phyloP scores from a whole-genome alignment of 768 basidiomycete species.

The Serendipita indica region DNA sequence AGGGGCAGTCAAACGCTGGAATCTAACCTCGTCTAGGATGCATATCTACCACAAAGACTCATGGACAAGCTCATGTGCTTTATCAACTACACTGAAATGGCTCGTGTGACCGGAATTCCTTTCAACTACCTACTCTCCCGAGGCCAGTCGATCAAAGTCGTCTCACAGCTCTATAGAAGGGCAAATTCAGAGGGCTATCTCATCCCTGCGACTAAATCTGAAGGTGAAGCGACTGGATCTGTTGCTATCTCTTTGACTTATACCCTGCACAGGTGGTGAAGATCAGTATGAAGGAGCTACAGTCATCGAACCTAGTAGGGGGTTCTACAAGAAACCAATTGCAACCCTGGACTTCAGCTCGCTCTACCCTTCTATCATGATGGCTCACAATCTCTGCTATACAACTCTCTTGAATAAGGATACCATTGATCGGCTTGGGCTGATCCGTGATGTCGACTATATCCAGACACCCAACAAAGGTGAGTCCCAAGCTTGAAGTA shows the following conservation, averaged over 20 bases:
- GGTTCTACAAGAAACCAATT: slow-evolving; percentile 92
- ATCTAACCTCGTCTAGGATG: slow-evolving; percentile 45
- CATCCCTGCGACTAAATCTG: slow-evolving; percentile 69
- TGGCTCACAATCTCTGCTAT: slow-evolving; percentile 98
- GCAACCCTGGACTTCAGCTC: slow-evolving; percentile 98
- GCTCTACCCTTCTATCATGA: slow-evolving; percentile 99
- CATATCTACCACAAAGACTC: slow-evolving; percentile 89
- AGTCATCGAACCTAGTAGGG: slow-evolving; percentile 92
- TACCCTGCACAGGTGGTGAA: slow-evolving; percentile 45
- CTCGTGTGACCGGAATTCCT: slow-evolving; percentile 98
- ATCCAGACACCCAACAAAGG: slow-evolving; percentile 93
- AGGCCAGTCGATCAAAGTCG: slow-evolving; percentile 96
- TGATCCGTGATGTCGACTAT: slow-evolving; percentile 81
- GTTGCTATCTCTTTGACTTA: not conserved
- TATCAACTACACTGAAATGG: slow-evolving; percentile 96
- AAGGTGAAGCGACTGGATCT: slow-evolving; percentile 40
- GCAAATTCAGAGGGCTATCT: slow-evolving; percentile 86
- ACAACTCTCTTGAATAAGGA: slow-evolving; percentile 79
- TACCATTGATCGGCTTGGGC: slow-evolving; percentile 59
- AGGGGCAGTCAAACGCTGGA: no score
- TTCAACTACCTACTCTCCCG: slow-evolving; percentile 91
- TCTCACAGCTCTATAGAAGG: slow-evolving; percentile 88
- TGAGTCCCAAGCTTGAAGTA: slow-evolving; percentile 24
- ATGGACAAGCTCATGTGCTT: slow-evolving; percentile 99
- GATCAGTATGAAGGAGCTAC: slow-evolving; percentile 99